Evolutionary conservation across 73 alveolate genomes (phyloP).

Genomic region (Paramecium primaurelia): DNA sequence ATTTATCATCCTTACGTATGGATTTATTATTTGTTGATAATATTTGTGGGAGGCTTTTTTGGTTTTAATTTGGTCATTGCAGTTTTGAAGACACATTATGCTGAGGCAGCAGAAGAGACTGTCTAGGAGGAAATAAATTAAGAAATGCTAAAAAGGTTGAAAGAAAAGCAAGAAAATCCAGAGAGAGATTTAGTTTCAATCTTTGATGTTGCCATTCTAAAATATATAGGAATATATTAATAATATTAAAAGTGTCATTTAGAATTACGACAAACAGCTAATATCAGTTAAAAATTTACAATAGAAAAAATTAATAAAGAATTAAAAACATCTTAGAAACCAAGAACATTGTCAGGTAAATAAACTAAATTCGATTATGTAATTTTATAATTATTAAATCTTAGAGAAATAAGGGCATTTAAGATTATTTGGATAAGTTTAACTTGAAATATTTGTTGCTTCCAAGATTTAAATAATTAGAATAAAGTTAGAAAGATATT

Average conservation of each 20-base stretch:
- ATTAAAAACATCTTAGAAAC: background rate
- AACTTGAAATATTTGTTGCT: background rate
- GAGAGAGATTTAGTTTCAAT: background rate
- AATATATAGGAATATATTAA: background rate
- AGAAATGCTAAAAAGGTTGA: background rate
- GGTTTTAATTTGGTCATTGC: constrained; percentile 19
- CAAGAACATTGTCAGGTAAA: background rate
- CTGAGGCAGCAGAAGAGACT: background rate
- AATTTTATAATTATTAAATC: background rate
- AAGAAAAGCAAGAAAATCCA: background rate
- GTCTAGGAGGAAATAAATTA: background rate
- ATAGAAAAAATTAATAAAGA: background rate
- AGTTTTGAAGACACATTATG: background rate
- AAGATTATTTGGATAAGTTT: background rate
- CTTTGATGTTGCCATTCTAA: background rate
- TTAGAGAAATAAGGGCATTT: background rate
- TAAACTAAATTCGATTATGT: background rate
- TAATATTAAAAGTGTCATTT: background rate
- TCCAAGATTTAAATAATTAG: background rate
- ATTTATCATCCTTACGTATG: background rate
- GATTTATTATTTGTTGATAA: background rate
- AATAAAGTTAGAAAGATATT: background rate
- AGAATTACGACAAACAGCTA: background rate
- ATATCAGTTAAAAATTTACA: background rate
- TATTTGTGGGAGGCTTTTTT: constrained; percentile 25